A percentile compares a stretch with the other conserved stretches of the same genome.
phyloP scores from a whole-genome alignment of 495 filamentous ascomycete genomes.

The Chlorociboria aeruginascens region DNA sequence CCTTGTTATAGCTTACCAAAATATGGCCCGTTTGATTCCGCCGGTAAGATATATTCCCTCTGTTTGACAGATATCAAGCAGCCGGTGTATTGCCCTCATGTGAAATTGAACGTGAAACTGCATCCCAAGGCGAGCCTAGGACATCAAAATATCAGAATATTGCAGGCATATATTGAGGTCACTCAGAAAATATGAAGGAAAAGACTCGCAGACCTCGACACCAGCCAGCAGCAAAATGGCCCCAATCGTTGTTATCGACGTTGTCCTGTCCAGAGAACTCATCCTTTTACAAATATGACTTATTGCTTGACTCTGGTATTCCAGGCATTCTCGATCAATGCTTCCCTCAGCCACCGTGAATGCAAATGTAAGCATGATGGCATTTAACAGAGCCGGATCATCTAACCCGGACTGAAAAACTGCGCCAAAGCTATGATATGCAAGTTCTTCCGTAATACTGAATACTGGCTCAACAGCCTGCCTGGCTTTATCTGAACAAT shows the following conservation, averaged over 20 bases:
- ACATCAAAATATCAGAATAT: not conserved
- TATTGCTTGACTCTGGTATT: slow-evolving; percentile 23
- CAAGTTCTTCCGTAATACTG: slow-evolving; percentile 24
- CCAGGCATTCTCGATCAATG: slow-evolving; percentile 21
- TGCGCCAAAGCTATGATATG: slow-evolving; percentile 24
- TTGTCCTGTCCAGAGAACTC: slow-evolving; percentile 15
- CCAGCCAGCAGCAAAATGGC: slow-evolving; percentile 29
- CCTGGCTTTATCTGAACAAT: slow-evolving; percentile 7
- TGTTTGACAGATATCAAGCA: slow-evolving; percentile 14
- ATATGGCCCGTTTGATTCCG: slow-evolving; percentile 29
- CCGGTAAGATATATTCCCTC: slow-evolving; percentile 21
- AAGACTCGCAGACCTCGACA: slow-evolving; percentile 21
- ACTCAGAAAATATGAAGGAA: not conserved
- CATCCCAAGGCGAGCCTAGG: slow-evolving; percentile 23
- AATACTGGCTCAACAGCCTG: slow-evolving; percentile 23
- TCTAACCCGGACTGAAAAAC: slow-evolving; percentile 21
- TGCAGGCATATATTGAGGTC: not conserved
- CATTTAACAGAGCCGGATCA: slow-evolving; percentile 27
- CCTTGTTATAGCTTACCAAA: slow-evolving; percentile 22
- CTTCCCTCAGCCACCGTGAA: slow-evolving; percentile 16
- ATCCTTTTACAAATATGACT: slow-evolving; percentile 24
- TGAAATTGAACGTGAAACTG: slow-evolving; percentile 24
- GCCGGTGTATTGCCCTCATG: slow-evolving; percentile 24
- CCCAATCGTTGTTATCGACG: slow-evolving; percentile 26
- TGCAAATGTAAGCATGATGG: slow-evolving; percentile 26